Percentiles rank a stretch among this genome's conserved stretches.
Conservation (phyloP, 176 grass and related monocot genomes). For the Poa annua region DNA sequence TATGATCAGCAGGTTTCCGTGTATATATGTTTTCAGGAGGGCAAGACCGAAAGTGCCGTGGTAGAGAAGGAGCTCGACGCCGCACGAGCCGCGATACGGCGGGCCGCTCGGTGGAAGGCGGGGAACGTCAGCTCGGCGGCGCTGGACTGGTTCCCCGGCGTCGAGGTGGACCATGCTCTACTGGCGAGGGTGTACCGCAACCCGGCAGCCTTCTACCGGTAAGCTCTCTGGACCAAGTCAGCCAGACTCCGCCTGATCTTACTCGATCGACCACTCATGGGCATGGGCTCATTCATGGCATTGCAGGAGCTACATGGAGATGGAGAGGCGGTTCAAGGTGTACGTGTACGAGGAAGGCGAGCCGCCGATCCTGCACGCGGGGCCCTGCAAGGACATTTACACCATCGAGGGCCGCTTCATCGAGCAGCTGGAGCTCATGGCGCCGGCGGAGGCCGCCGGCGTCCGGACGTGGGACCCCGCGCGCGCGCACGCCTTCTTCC, state of each 20-base stretch:
- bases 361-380: conserved; percentile 63
- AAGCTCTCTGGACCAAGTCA: not conserved
- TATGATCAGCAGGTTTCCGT: not conserved
- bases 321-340: conserved; percentile 78
- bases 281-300: not conserved
- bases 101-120: conserved; percentile 5
- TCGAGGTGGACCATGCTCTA: conserved; percentile 16
- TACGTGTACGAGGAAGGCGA: conserved; percentile 90
- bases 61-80: conserved; percentile 50
- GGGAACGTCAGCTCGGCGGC: conserved; percentile 3
- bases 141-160: conserved; percentile 20
- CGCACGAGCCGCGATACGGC: conserved; percentile 37
- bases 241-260: not conserved
- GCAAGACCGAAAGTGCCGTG: not conserved
- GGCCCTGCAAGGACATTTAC: conserved; percentile 85
- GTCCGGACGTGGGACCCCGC: conserved; percentile 51
- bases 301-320: conserved; percentile 76
- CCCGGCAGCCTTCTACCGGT: conserved; percentile 57
- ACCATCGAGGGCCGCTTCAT: conserved; percentile 79
- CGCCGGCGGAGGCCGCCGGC: not conserved
- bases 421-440: conserved; percentile 65
- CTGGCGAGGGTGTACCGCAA: conserved; percentile 48
- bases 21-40: conserved; percentile 1
- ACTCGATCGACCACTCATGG: not conserved
- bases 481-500: conserved; percentile 66